phyloP scores from a whole-genome alignment of 345 rosid species.

The Brassica rapa region DNA sequence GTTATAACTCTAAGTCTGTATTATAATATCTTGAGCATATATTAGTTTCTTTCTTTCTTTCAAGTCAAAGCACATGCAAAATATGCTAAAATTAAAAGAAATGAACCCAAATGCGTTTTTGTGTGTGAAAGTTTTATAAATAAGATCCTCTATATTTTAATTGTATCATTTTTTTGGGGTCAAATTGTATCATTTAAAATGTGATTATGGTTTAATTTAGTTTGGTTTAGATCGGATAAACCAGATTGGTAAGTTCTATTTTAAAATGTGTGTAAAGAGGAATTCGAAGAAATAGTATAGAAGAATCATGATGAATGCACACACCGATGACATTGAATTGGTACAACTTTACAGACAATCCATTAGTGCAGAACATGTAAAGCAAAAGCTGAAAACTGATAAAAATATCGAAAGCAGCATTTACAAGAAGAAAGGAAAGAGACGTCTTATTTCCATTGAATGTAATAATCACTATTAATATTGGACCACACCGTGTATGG shows the following conservation, averaged over 20 bases:
- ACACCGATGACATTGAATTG: constrained; percentile 19
- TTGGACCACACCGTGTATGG: constrained; percentile 39
- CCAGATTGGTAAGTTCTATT: neutral
- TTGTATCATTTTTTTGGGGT: neutral
- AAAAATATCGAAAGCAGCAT: neutral
- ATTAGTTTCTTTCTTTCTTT: neutral
- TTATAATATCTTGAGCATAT: neutral
- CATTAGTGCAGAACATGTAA: constrained; percentile 28
- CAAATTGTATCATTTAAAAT: neutral
- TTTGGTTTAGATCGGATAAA: neutral
- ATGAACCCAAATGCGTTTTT: neutral
- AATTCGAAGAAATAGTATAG: neutral
- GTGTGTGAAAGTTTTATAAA: neutral
- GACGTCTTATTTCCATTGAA: constrained; percentile 6
- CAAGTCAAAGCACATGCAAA: constrained; percentile 2
- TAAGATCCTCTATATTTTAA: neutral
- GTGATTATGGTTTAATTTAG: neutral
- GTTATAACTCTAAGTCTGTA: neutral
- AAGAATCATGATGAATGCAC: constrained; percentile 33
- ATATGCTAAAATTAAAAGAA: neutral
- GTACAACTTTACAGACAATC: constrained; percentile 33
- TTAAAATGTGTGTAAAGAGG: neutral
- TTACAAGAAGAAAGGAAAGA: neutral
- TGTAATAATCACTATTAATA: constrained; percentile 18
- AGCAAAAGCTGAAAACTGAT: constrained; percentile 30